Percentiles rank a stretch among this genome's conserved stretches.
Evolutionary conservation across 192 early-diverging fungal genomes (phyloP).

Genomic region (Umbelopsis sp.): DNA sequence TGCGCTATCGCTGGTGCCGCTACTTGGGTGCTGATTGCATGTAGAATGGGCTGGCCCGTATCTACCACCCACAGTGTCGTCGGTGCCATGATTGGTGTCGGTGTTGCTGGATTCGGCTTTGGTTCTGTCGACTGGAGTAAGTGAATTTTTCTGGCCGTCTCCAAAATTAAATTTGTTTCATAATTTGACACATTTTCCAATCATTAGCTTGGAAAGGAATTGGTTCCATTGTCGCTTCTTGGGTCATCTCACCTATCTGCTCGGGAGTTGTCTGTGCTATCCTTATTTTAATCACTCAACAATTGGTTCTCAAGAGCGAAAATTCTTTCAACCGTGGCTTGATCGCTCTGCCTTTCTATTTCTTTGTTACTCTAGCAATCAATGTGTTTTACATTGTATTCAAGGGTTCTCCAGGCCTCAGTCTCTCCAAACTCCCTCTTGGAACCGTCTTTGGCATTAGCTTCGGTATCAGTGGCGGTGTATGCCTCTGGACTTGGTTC

Average conservation of each 20-base stretch:
- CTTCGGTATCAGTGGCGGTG: constrained; percentile 58
- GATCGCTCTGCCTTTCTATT: constrained; percentile 70
- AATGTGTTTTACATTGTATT: constrained; percentile 71
- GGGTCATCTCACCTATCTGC: constrained; percentile 74
- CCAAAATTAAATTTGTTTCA: background rate
- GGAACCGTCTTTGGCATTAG: constrained; percentile 64
- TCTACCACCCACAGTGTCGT: constrained; percentile 86
- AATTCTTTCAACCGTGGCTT: constrained; percentile 71
- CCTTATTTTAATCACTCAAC: constrained; percentile 68
- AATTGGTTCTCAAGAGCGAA: constrained; percentile 59
- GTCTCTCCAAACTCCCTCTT: constrained; percentile 39
- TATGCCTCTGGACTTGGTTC: constrained; percentile 59
- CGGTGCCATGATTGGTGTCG: constrained; percentile 74
- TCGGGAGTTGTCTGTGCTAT: constrained; percentile 67
- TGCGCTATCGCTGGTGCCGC: constrained; percentile 81
- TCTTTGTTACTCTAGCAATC: constrained; percentile 66
- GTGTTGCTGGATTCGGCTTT: constrained; percentile 72
- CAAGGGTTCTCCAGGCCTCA: constrained; percentile 64
- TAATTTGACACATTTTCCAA: background rate
- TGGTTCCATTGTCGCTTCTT: constrained; percentile 69
- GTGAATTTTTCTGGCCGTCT: constrained; percentile 16
- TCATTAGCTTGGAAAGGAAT: constrained; percentile 36
- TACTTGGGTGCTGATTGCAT: constrained; percentile 72
- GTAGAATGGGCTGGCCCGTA: constrained; percentile 69
- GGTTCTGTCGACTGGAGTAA: constrained; percentile 63